Percentiles rank a stretch among this genome's conserved stretches.
These are phyloP conservation scores for Talaromyces borbonicus DNA, from an alignment of 495 filamentous ascomycete species.

Conservation along the genomic window DNA sequence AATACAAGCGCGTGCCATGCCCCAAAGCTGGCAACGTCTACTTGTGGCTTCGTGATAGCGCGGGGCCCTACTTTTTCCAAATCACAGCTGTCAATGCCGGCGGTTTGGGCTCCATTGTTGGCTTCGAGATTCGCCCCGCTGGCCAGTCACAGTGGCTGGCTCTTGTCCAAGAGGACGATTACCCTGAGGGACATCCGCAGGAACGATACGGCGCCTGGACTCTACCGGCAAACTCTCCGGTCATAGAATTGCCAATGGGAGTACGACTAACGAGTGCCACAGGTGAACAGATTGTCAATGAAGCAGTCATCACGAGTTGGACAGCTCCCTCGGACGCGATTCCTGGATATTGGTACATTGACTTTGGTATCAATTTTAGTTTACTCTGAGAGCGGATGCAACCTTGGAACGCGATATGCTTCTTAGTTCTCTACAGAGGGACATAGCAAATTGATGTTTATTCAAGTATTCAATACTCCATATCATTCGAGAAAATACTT, in stretches of 20 bases:
- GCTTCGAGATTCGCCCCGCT: conserved; percentile 1
- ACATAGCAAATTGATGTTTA: no score
- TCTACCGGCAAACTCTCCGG: not conserved
- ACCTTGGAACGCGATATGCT: no score
- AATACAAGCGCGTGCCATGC: conserved; percentile 4
- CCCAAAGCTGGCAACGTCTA: not conserved
- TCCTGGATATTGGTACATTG: conserved; percentile 1
- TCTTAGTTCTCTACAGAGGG: no score
- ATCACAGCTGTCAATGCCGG: conserved; percentile 2
- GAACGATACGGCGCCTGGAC: conserved; percentile 2
- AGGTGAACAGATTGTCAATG: conserved; percentile 5
- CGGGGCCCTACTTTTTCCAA: not conserved
- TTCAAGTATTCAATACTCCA: no score
- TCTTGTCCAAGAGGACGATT: conserved; percentile 3
- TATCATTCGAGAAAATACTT: no score
- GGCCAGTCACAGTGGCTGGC: not conserved
- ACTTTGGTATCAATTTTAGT: conserved; percentile 2
- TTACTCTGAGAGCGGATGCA: conserved; percentile 12
- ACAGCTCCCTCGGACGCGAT: not conserved
- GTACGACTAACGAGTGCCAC: not conserved
- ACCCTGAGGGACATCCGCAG: conserved; percentile 5
- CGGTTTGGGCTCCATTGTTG: not conserved
- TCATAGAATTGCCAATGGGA: not conserved
- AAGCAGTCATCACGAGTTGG: not conserved
- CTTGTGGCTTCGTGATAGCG: not conserved